phyloP scores from a whole-genome alignment of 805 yeast genomes.

The Ogataea methanolica region DNA sequence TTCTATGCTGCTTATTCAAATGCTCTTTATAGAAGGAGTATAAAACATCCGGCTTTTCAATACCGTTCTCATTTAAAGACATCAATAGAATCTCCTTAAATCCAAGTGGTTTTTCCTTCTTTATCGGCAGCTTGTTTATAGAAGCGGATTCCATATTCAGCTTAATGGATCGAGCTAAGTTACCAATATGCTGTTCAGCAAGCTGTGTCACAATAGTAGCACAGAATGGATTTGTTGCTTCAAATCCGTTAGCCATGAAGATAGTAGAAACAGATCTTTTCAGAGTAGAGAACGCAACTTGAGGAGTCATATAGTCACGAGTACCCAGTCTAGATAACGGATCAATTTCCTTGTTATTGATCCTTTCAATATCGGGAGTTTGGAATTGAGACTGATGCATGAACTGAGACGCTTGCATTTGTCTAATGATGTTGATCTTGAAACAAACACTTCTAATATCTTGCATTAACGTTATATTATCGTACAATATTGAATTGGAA shows the following conservation, averaged over 20 bases:
- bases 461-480: constrained; percentile 76
- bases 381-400: constrained; percentile 70
- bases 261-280: constrained; percentile 69
- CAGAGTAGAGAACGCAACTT: constrained; percentile 61
- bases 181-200: constrained; percentile 75
- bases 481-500: constrained; percentile 51
- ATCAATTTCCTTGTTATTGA: constrained; percentile 70
- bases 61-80: constrained; percentile 80
- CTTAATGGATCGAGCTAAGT: constrained; percentile 66
- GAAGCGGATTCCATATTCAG: constrained; percentile 64
- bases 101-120: constrained; percentile 17
- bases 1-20: constrained; percentile 60
- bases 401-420: constrained; percentile 81
- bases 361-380: constrained; percentile 58
- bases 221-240: constrained; percentile 73
- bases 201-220: constrained; percentile 75
- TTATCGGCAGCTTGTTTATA: constrained; percentile 33
- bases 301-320: constrained; percentile 57
- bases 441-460: constrained; percentile 84
- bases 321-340: constrained; percentile 70
- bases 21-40: constrained; percentile 72
- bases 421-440: constrained; percentile 80
- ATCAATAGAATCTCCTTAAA: constrained; percentile 49
- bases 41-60: constrained; percentile 70
- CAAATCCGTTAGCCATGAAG: constrained; percentile 91